phyloP scores from a whole-genome alignment of 192 early-diverging fungal species.

The Gamsiella multidivaricata region DNA sequence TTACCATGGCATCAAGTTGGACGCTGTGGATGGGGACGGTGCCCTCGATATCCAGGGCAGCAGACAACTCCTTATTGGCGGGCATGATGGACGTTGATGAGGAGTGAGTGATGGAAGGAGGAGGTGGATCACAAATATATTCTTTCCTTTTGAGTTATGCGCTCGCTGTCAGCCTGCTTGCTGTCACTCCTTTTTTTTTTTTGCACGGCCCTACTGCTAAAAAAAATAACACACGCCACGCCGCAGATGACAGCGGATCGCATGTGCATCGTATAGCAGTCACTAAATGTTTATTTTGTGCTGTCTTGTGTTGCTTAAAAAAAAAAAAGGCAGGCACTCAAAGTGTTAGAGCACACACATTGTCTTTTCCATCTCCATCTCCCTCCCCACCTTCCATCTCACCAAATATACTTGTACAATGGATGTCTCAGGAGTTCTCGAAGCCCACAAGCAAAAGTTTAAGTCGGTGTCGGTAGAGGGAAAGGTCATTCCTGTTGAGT shows the following conservation, averaged over 20 bases:
- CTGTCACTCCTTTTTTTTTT: background rate
- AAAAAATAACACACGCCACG: background rate
- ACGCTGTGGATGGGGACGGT: constrained; percentile 66
- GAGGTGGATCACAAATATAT: constrained; percentile 15
- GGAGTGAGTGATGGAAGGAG: constrained; percentile 11
- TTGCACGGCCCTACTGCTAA: background rate
- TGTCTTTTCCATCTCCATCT: background rate
- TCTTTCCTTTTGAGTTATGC: too few relatives aligned
- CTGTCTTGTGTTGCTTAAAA: background rate
- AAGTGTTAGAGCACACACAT: background rate
- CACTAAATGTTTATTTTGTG: too few relatives aligned
- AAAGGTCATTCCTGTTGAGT: constrained; percentile 84
- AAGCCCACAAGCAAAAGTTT: constrained; percentile 75
- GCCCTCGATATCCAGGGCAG: constrained; percentile 72
- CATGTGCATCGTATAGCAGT: background rate
- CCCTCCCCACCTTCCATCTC: background rate
- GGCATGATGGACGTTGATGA: constrained; percentile 39
- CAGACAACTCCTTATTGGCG: constrained; percentile 56
- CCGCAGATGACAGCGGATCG: background rate
- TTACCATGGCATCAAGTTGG: constrained; percentile 81
- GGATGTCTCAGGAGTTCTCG: constrained; percentile 77
- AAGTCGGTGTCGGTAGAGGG: constrained; percentile 70
- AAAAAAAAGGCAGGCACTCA: constrained; percentile 14
- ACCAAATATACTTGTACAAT: constrained; percentile 49
- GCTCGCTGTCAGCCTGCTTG: too few relatives aligned